Evolutionary conservation across 1,284 basidiomycete genomes (phyloP).

Genomic region (Tremellales sp.): DNA sequence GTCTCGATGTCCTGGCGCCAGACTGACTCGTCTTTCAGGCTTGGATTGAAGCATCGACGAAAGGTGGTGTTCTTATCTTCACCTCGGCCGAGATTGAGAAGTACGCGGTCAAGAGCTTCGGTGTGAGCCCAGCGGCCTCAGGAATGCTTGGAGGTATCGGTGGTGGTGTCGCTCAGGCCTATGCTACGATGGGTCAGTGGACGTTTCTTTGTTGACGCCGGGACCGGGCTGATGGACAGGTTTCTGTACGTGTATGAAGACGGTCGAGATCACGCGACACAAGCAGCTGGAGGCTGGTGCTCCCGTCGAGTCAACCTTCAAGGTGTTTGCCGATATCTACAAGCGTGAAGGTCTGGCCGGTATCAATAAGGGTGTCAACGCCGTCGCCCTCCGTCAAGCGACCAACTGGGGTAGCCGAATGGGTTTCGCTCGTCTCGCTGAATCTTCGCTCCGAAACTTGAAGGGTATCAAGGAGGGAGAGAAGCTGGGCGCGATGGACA

Average conservation of each 20-base stretch:
- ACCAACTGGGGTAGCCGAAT: constrained; percentile 99
- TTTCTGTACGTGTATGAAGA: constrained; percentile 98
- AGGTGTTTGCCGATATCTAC: constrained; percentile 92
- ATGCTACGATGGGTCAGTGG: constrained; percentile 97
- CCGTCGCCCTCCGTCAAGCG: constrained; percentile 93
- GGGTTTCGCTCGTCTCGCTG: constrained; percentile 93
- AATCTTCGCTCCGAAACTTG: constrained; percentile 70
- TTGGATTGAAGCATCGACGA: constrained; percentile 99
- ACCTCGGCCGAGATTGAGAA: constrained; percentile 92
- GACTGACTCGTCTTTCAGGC: constrained; percentile 57
- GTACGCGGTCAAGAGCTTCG: constrained; percentile 57
- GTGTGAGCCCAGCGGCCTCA: constrained; percentile 72
- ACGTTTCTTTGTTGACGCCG: no score
- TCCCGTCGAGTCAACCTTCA: constrained; percentile 90
- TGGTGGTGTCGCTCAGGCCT: constrained; percentile 96
- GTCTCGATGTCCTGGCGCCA: constrained; percentile 8
- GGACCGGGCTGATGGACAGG: constrained; percentile 52
- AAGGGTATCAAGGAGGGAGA: constrained; percentile 62
- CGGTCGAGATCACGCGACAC: constrained; percentile 95
- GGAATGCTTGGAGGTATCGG: constrained; percentile 96
- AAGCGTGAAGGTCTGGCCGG: constrained; percentile 87
- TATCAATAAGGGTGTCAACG: constrained; percentile 99
- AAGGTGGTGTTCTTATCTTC: constrained; percentile 94
- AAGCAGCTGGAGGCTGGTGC: constrained; percentile 88
- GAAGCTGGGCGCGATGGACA: constrained; percentile 72